A percentile compares a stretch with the other conserved stretches of the same genome.
These are phyloP conservation scores for Teratosphaeria viscida DNA, from an alignment of 2,329 filamentous ascomycete species.

Conservation along the genomic window DNA sequence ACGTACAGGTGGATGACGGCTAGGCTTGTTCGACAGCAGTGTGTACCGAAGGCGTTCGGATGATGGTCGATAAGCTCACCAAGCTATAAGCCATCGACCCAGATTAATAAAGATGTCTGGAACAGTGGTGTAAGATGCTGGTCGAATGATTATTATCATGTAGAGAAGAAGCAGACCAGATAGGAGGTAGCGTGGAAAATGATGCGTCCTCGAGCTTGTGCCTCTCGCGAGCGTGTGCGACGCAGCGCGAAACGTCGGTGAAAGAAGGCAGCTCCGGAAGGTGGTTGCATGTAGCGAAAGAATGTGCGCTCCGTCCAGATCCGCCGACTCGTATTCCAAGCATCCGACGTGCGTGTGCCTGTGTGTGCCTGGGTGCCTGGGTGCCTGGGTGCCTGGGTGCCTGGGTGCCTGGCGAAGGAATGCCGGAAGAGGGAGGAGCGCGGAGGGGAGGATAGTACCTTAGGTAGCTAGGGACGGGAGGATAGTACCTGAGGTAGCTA, in stretches of 20 bases:
- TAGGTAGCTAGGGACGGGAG: slow-evolving; percentile 1
- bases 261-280: neutral
- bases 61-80: neutral
- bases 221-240: neutral
- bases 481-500: neutral
- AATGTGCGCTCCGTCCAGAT: neutral
- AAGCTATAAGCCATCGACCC: neutral
- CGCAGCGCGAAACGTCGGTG: neutral
- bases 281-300: neutral
- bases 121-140: neutral
- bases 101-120: neutral
- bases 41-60: slow-evolving; percentile 2
- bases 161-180: neutral
- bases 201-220: neutral
- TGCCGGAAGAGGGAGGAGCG: slow-evolving; percentile 5
- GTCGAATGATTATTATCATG: neutral
- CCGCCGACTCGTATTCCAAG: neutral
- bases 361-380: no score
- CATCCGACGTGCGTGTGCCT: neutral
- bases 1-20: slow-evolving; percentile 3
- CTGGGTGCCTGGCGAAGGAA: neutral
- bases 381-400: no score
- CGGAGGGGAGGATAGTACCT: neutral
- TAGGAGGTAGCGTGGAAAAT: neutral
- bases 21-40: neutral